A percentile compares a stretch with the other conserved stretches of the same genome.
These are phyloP conservation scores for Russula abietina DNA, from an alignment of 768 basidiomycete species.

Conservation along the genomic window DNA sequence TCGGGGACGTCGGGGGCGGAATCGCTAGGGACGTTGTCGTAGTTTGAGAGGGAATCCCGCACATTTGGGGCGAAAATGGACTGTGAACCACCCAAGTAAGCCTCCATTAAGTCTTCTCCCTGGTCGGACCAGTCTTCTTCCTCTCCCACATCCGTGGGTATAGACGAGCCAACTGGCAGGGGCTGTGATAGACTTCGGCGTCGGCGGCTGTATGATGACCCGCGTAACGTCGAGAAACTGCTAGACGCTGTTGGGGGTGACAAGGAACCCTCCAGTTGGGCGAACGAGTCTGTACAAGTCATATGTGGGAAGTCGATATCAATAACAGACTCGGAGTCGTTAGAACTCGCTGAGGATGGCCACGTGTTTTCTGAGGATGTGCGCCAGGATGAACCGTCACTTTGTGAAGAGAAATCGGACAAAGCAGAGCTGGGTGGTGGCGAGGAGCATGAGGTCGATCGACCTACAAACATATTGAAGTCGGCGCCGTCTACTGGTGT, in stretches of 20 bases:
- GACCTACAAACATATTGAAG: constrained; percentile 1
- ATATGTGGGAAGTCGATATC: constrained; percentile 23
- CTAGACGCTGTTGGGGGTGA: not conserved
- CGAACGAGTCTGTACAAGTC: not conserved
- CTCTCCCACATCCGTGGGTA: constrained; percentile 24
- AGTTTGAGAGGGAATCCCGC: not conserved
- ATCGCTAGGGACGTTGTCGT: constrained; percentile 1
- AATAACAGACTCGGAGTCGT: constrained; percentile 17
- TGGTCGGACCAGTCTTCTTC: constrained; percentile 28
- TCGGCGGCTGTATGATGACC: constrained; percentile 1
- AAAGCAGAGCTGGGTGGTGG: constrained; percentile 8
- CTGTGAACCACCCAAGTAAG: constrained; percentile 38
- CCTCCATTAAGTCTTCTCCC: constrained; percentile 36
- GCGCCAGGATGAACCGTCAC: constrained; percentile 27
- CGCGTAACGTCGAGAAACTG: not conserved
- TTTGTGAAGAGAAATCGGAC: constrained; percentile 27
- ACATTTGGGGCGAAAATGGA: not conserved
- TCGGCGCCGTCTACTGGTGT: constrained; percentile 5
- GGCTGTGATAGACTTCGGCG: constrained; percentile 20
- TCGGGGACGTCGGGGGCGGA: not conserved
- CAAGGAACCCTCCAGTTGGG: not conserved
- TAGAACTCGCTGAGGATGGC: constrained; percentile 16
- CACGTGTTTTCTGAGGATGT: constrained; percentile 25
- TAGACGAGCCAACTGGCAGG: constrained; percentile 23
- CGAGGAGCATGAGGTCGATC: constrained; percentile 23